Evolutionary conservation across 208 protist species (phyloP).

Genomic region (Trypanosoma cruzi): DNA sequence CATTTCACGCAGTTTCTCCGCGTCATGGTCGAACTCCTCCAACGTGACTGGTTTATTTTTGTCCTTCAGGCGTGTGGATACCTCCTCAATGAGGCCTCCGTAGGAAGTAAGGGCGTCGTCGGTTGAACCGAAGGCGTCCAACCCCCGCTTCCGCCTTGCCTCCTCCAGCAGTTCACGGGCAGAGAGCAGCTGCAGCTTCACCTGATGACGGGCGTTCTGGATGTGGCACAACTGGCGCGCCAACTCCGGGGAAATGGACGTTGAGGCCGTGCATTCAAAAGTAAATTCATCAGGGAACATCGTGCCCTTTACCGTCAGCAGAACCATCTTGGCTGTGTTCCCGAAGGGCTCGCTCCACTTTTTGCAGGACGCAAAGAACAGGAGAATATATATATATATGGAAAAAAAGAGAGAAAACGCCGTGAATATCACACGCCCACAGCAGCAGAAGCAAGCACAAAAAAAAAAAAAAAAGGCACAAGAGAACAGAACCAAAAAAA

Average conservation of each 20-base stretch:
- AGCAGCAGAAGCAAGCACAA: neutral
- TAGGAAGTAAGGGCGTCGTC: slow-evolving; percentile 8
- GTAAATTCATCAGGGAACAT: slow-evolving; percentile 79
- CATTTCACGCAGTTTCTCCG: slow-evolving; percentile 34
- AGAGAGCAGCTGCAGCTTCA: slow-evolving; percentile 66
- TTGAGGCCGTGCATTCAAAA: slow-evolving; percentile 38
- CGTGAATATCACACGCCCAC: neutral
- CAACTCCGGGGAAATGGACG: slow-evolving; percentile 25
- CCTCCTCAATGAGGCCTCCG: slow-evolving; percentile 27
- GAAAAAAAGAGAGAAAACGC: slow-evolving; percentile 6
- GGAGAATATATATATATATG: neutral
- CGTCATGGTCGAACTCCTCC: slow-evolving; percentile 43
- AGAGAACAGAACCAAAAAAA: no score
- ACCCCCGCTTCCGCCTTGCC: slow-evolving; percentile 4
- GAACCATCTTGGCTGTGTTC: slow-evolving; percentile 46
- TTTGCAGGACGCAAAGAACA: neutral
- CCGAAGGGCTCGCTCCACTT: no score
- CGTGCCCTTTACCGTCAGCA: slow-evolving; percentile 80
- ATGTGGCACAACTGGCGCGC: slow-evolving; percentile 46
- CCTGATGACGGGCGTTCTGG: slow-evolving; percentile 74
- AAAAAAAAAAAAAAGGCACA: no score
- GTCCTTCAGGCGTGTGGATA: slow-evolving; percentile 52
- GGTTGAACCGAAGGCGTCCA: neutral
- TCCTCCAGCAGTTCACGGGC: slow-evolving; percentile 58
- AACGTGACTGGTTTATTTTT: slow-evolving; percentile 24